These are phyloP conservation scores for Beauveria rudraprayagi DNA, from an alignment of 2,329 filamentous ascomycete genomes.

Conservation along the genomic window DNA sequence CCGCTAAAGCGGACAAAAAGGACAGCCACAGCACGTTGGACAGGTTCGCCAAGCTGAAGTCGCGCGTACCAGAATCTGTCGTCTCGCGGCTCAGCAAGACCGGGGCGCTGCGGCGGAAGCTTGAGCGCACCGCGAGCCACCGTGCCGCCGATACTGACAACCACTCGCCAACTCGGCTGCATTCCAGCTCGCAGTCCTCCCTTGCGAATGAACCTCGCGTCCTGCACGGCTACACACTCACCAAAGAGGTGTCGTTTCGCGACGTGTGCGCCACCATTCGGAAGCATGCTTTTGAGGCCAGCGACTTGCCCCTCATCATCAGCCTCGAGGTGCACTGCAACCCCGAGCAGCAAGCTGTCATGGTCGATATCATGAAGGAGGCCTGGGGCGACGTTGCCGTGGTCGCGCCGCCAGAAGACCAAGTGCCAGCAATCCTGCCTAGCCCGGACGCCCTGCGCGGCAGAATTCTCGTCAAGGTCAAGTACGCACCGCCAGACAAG, in stretches of 20 bases:
- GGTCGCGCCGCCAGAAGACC: slow-evolving; percentile 49
- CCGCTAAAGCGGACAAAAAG: slow-evolving; percentile 43
- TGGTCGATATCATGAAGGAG: slow-evolving; percentile 88
- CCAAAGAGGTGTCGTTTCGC: slow-evolving; percentile 79
- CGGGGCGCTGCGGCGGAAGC: slow-evolving; percentile 35
- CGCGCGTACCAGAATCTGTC: slow-evolving; percentile 39
- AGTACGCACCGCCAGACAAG: slow-evolving; percentile 47
- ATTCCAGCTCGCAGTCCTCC: slow-evolving; percentile 15
- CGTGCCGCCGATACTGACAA: slow-evolving; percentile 13
- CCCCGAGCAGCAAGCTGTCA: slow-evolving; percentile 72
- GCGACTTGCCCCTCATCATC: slow-evolving; percentile 80
- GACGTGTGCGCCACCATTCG: slow-evolving; percentile 75
- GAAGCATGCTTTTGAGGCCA: slow-evolving; percentile 66
- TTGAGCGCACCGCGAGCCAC: slow-evolving; percentile 26
- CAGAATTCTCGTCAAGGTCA: slow-evolving; percentile 82
- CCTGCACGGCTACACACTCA: slow-evolving; percentile 83
- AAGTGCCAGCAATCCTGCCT: slow-evolving; percentile 47
- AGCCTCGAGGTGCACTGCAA: slow-evolving; percentile 87
- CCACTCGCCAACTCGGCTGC: not conserved
- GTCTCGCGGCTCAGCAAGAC: slow-evolving; percentile 40
- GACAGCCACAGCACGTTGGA: slow-evolving; percentile 56
- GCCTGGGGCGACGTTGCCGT: slow-evolving; percentile 59
- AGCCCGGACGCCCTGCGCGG: slow-evolving; percentile 60
- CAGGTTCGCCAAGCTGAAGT: slow-evolving; percentile 57
- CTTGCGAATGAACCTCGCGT: slow-evolving; percentile 61